These are phyloP conservation scores for Colletotrichum salicis DNA, from an alignment of 2,329 filamentous ascomycete species.

Conservation along the genomic window DNA sequence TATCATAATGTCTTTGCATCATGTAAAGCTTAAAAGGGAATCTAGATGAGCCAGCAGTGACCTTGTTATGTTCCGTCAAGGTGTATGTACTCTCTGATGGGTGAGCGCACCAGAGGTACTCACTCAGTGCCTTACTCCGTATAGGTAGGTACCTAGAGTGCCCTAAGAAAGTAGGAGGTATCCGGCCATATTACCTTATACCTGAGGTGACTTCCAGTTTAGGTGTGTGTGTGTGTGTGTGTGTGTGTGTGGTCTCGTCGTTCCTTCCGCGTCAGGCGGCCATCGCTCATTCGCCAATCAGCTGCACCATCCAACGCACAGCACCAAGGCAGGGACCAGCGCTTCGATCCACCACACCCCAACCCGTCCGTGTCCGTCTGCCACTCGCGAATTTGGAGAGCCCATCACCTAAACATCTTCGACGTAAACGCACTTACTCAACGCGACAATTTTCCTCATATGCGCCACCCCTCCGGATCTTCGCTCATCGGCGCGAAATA, in stretches of 20 bases:
- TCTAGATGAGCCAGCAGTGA: no score
- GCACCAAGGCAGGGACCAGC: slow-evolving; percentile 6
- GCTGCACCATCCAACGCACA: not conserved
- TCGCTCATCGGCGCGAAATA: slow-evolving; percentile 35
- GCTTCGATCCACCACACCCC: slow-evolving; percentile 10
- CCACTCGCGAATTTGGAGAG: slow-evolving; percentile 27
- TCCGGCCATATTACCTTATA: not conserved
- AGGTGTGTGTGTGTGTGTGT: slow-evolving; percentile 5
- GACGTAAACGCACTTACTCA: slow-evolving; percentile 14
- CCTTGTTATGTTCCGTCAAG: no score
- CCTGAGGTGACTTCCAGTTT: not conserved
- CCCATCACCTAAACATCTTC: slow-evolving; percentile 30
- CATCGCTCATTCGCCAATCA: not conserved
- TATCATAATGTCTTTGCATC: no score
- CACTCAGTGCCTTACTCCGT: no score
- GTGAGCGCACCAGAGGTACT: no score
- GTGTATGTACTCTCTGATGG: no score
- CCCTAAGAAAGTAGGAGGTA: not conserved
- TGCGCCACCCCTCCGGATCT: slow-evolving; percentile 22
- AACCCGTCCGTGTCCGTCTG: slow-evolving; percentile 13
- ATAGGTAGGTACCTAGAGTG: not conserved
- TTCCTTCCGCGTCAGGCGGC: not conserved
- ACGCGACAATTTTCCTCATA: slow-evolving; percentile 31
- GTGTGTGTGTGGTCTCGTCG: not conserved
- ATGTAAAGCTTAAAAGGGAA: no score